Base-by-base conservation (phyloP, 164 flowering plant genomes). In the Annona cherimola region DNA sequence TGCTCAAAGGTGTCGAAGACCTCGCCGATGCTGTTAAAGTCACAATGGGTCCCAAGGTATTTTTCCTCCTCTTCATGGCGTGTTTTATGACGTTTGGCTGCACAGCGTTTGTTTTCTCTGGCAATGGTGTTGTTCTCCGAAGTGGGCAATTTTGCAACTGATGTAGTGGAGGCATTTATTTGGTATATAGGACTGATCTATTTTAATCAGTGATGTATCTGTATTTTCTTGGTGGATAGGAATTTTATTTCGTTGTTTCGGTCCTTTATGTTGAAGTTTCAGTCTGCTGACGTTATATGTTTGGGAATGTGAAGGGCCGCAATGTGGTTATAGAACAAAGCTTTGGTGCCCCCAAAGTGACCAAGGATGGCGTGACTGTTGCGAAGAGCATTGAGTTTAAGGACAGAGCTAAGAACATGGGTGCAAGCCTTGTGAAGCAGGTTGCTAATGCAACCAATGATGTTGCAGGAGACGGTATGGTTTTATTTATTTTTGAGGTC, bases 391-490 rank as follows among this genome's bases (percentile, higher is more conserved):
- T 94, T 79, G 98, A 94, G 71, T 94, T 94, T 74, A 85, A 88
- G 79, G 97, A 94, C 77, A 89, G 79, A 78, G 83, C 88, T 45
- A 94, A 90, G 82, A 94, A 94, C 61, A 69, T 94, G 79, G 98
- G 98, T 74, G 98, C 98, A 35, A 94, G 98, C 75, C 95, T 94
- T 79, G 98, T 94, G 54, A 94, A 94, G 76, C 97, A 94, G 80
- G 97, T 94, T 69, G 98, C 98, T 9, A 94, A 92, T 86, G 98
- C 98, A 14, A 94, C 98, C 57, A 94, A 94, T 75, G 97, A 94
- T 82, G 89, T 74, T 14, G 98, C 98, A 8, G 98, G 98, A 42
- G 98, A 94, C 82, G 98, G 98, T 92, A 74, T 80, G 89, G 18
- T 69, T 66, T 50, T 41, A 19, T 40, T 3, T 67, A 66, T 64